Conservation (phyloP, 805 yeast genomes). For the Isabelozyma rhagii region DNA sequence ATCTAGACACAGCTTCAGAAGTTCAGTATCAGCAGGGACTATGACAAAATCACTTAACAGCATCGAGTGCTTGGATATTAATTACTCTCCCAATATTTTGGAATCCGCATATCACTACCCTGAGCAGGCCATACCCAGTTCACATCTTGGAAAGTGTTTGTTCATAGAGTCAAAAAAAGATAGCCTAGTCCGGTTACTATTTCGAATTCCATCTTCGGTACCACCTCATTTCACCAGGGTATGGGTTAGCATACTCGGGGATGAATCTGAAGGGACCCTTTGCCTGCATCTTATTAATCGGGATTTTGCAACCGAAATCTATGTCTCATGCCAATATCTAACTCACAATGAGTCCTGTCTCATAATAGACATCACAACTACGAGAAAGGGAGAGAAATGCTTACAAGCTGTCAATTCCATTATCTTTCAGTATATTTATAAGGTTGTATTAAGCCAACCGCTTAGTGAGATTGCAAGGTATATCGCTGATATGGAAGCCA, state of each 20-base stretch:
- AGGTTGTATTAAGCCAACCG: slow-evolving; percentile 1
- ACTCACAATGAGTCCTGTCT: slow-evolving; percentile 36
- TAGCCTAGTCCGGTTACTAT: slow-evolving; percentile 43
- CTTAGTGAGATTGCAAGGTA: slow-evolving; percentile 29
- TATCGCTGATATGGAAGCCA: slow-evolving; percentile 46
- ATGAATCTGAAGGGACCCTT: slow-evolving; percentile 54
- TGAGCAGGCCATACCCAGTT: background rate
- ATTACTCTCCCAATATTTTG: background rate
- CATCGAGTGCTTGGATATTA: background rate
- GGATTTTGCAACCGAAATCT: slow-evolving; percentile 34
- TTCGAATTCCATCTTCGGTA: slow-evolving; percentile 30
- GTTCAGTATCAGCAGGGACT: background rate
- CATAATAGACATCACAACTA: slow-evolving; percentile 48
- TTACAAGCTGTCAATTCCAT: slow-evolving; percentile 27
- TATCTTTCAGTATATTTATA: slow-evolving; percentile 28
- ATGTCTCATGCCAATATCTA: slow-evolving; percentile 41
- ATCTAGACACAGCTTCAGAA: background rate
- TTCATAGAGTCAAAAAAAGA: slow-evolving; percentile 33
- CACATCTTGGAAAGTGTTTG: slow-evolving; percentile 17
- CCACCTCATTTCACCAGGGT: slow-evolving; percentile 22
- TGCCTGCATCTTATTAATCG: slow-evolving; percentile 32
- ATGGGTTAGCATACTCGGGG: slow-evolving; percentile 63
- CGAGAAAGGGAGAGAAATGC: slow-evolving; percentile 43
- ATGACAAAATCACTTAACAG: background rate
- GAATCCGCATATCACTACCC: background rate